These are phyloP conservation scores for Solanum pinnatisectum DNA, from an alignment of 257 asterid genomes.

Conservation along the genomic window DNA sequence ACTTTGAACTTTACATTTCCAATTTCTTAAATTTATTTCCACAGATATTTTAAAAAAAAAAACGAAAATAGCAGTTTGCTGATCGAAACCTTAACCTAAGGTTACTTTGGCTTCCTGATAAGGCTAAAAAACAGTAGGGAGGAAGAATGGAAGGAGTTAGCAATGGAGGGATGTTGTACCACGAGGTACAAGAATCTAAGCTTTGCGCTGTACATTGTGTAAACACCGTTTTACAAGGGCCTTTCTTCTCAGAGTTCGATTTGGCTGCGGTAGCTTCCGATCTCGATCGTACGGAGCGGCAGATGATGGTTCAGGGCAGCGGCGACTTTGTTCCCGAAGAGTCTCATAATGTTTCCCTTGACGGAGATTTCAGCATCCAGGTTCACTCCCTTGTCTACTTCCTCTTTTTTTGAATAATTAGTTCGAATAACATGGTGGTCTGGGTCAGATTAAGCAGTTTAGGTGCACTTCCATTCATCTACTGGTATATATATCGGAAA, in stretches of 20 bases:
- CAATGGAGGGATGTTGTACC: constrained; percentile 97
- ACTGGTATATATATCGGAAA: neutral
- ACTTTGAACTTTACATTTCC: neutral
- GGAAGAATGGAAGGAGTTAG: constrained; percentile 31
- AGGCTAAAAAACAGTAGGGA: neutral
- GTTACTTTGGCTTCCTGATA: neutral
- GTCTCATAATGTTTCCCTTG: constrained; percentile 36
- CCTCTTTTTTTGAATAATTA: neutral
- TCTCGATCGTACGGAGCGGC: constrained; percentile 81
- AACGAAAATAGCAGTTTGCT: neutral
- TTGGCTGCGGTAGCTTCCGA: constrained; percentile 97
- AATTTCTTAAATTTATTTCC: neutral
- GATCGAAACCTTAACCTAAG: neutral
- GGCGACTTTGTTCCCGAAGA: constrained; percentile 54
- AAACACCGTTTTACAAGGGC: constrained; percentile 94
- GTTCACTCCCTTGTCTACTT: neutral
- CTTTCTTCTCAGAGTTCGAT: constrained; percentile 95
- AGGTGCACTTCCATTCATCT: neutral
- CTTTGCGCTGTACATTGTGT: constrained; percentile 99
- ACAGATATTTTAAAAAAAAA: neutral
- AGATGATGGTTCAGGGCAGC: constrained; percentile 79
- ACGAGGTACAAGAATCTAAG: constrained; percentile 99
- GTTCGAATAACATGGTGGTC: neutral
- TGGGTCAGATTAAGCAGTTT: neutral
- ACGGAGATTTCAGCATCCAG: constrained; percentile 43